Base-by-base conservation (phyloP, 345 rosid genomes). In the Ricinus communis region DNA sequence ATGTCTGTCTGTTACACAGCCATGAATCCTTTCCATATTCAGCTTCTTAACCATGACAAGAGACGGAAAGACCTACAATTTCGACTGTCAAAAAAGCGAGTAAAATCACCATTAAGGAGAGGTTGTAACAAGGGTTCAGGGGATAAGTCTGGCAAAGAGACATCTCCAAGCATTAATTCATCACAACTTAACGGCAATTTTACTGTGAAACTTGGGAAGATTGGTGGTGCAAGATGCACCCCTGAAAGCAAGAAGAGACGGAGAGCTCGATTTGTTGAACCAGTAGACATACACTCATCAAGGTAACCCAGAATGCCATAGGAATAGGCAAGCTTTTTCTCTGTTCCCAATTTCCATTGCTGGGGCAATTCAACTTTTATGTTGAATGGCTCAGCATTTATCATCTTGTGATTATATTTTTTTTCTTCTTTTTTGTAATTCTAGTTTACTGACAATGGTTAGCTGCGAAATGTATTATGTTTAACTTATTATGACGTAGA, bases 201-300 rank as follows among this genome's bases (percentile, higher is more conserved):
- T 49, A 41, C 91, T 8, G 54, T 70, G 40, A 87, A 90, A 81
- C 74, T 82, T 0, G 72, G 87, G 52, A 89, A 85, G 68, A 55
- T 51, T 55, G 84, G 80, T 0, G 76, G 82, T 1, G 12, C 40
- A 12, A 81, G 87, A 71, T 88, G 93, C 86, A 88, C 86, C 30
- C 93, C 96, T 0, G 90, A 86, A 7, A 76, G 88, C 67, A 91
- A 88, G 82, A 85, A 85, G 83, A 91, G 95, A 78, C 81, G 93
- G 46, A 83, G 85, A 49, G 83, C 91, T 33, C 77, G 77, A 62
- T 21, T 73, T 15, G 74, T 70, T 60, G 85, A 86, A 67, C 79
- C 82, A 0, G 77, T 78, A 12, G 80, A 85, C 79, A 70, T 81
- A 55, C 80, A 71, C 71, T 81, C 72, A 8, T 70, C 87, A 24